These are phyloP conservation scores for Calonectria hongkongensis DNA, from an alignment of 2,329 filamentous ascomycete genomes.

Conservation along the genomic window DNA sequence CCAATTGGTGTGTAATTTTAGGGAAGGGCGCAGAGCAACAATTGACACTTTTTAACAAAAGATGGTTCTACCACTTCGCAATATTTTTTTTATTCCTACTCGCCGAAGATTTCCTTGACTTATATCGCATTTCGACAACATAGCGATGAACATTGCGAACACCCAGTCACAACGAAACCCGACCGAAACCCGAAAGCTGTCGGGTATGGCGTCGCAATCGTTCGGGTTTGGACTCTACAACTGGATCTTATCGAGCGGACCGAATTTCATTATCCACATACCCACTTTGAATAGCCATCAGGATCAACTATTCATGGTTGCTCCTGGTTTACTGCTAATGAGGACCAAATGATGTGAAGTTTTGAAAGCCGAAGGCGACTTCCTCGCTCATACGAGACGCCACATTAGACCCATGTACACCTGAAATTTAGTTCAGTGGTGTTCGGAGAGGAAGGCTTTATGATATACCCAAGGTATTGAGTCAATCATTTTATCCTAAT, in stretches of 20 bases:
- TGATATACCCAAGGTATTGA: neutral
- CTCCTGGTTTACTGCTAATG: neutral
- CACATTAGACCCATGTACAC: neutral
- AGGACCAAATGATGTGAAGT: neutral
- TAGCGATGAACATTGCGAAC: constrained; percentile 19
- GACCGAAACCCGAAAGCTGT: constrained; percentile 13
- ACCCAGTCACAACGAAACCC: neutral
- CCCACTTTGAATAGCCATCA: neutral
- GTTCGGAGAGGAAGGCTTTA: neutral
- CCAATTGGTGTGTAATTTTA: neutral
- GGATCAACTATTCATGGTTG: neutral
- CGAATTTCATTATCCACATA: neutral
- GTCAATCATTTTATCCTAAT: too few relatives aligned
- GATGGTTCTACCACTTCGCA: neutral
- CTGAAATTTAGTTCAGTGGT: neutral
- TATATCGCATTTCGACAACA: constrained; percentile 9
- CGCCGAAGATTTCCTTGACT: neutral
- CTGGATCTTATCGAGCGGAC: neutral
- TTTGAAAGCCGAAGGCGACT: neutral
- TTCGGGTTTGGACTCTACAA: constrained; percentile 1
- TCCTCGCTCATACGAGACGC: too few relatives aligned
- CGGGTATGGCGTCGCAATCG: constrained; percentile 7
- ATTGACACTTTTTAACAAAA: too few relatives aligned
- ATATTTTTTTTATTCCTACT: neutral
- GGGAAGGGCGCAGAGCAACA: neutral